phyloP scores from a whole-genome alignment of 2,329 filamentous ascomycete species.

The Hypocrella siamensis region DNA sequence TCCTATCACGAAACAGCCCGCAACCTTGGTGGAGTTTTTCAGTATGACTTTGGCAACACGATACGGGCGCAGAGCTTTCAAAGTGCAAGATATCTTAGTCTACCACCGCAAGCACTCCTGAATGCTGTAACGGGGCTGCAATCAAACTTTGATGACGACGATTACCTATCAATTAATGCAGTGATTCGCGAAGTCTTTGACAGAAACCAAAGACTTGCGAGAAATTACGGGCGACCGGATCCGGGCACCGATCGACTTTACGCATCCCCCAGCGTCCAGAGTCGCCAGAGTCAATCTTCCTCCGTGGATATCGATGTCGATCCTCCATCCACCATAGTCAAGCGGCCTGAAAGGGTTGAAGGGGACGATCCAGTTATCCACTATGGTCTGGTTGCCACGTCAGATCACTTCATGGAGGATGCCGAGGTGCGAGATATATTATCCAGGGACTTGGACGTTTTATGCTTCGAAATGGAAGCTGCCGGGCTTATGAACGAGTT shows the following conservation, averaged over 20 bases:
- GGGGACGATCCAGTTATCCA: slow-evolving; percentile 6
- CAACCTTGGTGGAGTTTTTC: slow-evolving; percentile 6
- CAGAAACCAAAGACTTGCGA: too few species aligned
- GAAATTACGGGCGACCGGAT: slow-evolving; percentile 3
- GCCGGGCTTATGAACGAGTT: slow-evolving; percentile 14
- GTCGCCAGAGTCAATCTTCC: not conserved
- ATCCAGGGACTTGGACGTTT: not conserved
- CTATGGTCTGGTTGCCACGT: slow-evolving; percentile 6
- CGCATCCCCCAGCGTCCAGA: slow-evolving; percentile 1
- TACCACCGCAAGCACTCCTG: slow-evolving; percentile 5
- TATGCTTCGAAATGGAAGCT: slow-evolving; percentile 14
- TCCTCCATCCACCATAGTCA: not conserved
- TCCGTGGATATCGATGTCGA: not conserved
- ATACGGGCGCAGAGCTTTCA: slow-evolving; percentile 5
- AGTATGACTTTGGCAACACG: slow-evolving; percentile 10
- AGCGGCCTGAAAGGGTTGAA: not conserved
- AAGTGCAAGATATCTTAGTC: slow-evolving; percentile 4
- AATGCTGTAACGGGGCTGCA: slow-evolving; percentile 3
- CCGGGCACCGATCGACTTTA: slow-evolving; percentile 2
- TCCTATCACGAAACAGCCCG: too few species aligned
- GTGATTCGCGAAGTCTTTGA: too few species aligned
- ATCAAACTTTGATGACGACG: slow-evolving; percentile 4
- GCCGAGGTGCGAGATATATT: slow-evolving; percentile 9
- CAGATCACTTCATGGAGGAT: not conserved
- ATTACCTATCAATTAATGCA: not conserved